phyloP scores from a whole-genome alignment of 352 stramenopile genomes.

The Blastocystis hominis region DNA sequence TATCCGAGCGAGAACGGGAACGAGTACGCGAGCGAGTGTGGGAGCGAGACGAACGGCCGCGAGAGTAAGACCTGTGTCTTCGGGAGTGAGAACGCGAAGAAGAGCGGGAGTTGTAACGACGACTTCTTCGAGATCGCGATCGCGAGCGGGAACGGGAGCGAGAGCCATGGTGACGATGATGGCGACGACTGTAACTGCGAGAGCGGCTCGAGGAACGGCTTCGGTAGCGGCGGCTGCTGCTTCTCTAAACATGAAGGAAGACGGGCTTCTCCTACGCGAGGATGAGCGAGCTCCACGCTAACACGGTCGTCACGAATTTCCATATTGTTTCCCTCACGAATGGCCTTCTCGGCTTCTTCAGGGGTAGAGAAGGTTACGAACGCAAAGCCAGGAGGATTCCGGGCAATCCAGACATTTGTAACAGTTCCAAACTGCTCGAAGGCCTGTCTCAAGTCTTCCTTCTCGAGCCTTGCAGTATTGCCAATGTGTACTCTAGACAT shows the following conservation, averaged over 20 bases:
- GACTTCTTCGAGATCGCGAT: slow-evolving; percentile 49
- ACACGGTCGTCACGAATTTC: slow-evolving; percentile 59
- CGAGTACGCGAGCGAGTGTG: not conserved
- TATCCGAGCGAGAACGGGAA: slow-evolving; percentile 39
- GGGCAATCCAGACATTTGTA: slow-evolving; percentile 62
- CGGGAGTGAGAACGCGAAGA: slow-evolving; percentile 1
- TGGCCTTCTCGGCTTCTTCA: slow-evolving; percentile 59
- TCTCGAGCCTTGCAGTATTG: not conserved
- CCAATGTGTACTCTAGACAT: slow-evolving; percentile 45
- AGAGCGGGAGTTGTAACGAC: slow-evolving; percentile 35
- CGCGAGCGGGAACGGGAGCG: not conserved
- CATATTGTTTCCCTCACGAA: slow-evolving; percentile 58
- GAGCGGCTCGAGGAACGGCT: slow-evolving; percentile 7
- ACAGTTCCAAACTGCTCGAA: slow-evolving; percentile 62
- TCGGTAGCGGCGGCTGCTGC: not conserved
- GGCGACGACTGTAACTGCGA: slow-evolving; percentile 31
- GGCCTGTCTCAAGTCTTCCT: slow-evolving; percentile 60
- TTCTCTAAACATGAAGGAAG: not conserved
- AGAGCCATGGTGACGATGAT: slow-evolving; percentile 17
- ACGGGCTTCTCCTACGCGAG: not conserved
- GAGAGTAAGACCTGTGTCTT: slow-evolving; percentile 1
- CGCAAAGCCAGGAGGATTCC: slow-evolving; percentile 62
- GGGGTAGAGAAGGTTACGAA: slow-evolving; percentile 62
- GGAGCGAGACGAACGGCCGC: slow-evolving; percentile 14
- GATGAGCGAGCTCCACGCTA: slow-evolving; percentile 3